Conservation (phyloP, 2,329 filamentous ascomycete species). For the Paraphaeosphaeria minitans region DNA sequence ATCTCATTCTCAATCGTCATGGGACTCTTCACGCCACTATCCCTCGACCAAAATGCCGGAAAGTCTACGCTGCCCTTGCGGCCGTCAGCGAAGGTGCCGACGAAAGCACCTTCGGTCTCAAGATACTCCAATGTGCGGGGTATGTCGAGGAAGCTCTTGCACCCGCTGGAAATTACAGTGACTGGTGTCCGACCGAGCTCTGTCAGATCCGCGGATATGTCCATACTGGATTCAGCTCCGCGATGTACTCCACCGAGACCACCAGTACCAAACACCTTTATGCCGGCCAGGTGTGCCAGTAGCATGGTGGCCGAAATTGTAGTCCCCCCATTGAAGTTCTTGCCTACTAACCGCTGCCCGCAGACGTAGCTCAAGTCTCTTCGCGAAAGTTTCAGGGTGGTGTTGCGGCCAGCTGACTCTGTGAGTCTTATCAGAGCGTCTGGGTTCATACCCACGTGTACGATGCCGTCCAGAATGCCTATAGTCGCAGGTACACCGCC, state of each 20-base stretch:
- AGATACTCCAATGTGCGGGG: conserved; percentile 83
- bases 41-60: conserved; percentile 89
- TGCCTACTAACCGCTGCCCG: conserved; percentile 71
- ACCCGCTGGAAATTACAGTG: conserved; percentile 85
- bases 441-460: conserved; percentile 75
- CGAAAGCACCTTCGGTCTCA: conserved; percentile 75
- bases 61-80: conserved; percentile 76
- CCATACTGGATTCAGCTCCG: conserved; percentile 83
- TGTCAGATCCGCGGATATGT: conserved; percentile 92
- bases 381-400: conserved; percentile 81
- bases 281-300: conserved; percentile 82
- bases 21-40: conserved; percentile 83
- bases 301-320: conserved; percentile 94
- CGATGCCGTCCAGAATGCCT: conserved; percentile 82
- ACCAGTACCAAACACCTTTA: conserved; percentile 91
- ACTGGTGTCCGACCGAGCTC: conserved; percentile 90
- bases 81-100: conserved; percentile 89
- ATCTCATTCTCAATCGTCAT: conserved; percentile 73
- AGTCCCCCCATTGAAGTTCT: conserved; percentile 81
- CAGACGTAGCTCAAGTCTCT: conserved; percentile 83
- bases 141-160: conserved; percentile 96
- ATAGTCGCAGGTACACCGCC: conserved; percentile 87
- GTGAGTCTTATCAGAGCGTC: conserved; percentile 75
- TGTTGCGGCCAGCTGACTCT: conserved; percentile 66
- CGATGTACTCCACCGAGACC: conserved; percentile 94